A percentile compares a stretch with the other conserved stretches of the same genome.
These are phyloP conservation scores for Diaporthe ampelina DNA, from an alignment of 2,329 filamentous ascomycete species.

Conservation along the genomic window DNA sequence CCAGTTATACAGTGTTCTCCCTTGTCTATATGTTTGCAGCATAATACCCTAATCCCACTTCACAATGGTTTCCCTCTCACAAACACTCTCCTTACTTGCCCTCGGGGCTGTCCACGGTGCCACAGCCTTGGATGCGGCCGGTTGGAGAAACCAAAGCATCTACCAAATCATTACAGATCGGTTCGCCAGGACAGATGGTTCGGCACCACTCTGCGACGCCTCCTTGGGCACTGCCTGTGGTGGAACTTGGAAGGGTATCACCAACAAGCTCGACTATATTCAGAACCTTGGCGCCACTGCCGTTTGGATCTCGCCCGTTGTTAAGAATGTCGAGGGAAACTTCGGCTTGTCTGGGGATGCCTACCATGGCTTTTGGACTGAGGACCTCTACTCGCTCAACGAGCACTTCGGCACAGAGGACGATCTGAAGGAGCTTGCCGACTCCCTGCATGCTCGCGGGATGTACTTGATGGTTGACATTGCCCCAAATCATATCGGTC, in stretches of 20 bases:
- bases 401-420: conserved; percentile 62
- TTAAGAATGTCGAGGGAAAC: conserved; percentile 56
- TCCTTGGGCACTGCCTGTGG: conserved; percentile 58
- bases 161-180: conserved; percentile 60
- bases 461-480: conserved; percentile 75
- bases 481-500: conserved; percentile 67
- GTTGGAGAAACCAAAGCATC: conserved; percentile 56
- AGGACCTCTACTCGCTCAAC: conserved; percentile 64
- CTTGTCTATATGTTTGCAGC: conserved; percentile 8
- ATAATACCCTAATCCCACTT: conserved; percentile 15
- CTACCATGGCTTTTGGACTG: conserved; percentile 65
- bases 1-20: conserved; percentile 1
- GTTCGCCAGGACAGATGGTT: conserved; percentile 55
- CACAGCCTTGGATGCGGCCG: conserved; percentile 36
- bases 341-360: conserved; percentile 48
- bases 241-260: conserved; percentile 62
- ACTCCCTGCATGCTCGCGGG: conserved; percentile 64
- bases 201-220: conserved; percentile 51
- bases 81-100: conserved; percentile 26
- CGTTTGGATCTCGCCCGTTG: conserved; percentile 63
- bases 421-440: conserved; percentile 64
- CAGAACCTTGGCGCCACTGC: conserved; percentile 56
- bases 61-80: conserved; percentile 20
- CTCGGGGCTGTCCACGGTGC: conserved; percentile 1
- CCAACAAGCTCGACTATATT: conserved; percentile 63